Conservation (phyloP, 352 stramenopile genomes). For the Ochromonadaceae sp. region DNA sequence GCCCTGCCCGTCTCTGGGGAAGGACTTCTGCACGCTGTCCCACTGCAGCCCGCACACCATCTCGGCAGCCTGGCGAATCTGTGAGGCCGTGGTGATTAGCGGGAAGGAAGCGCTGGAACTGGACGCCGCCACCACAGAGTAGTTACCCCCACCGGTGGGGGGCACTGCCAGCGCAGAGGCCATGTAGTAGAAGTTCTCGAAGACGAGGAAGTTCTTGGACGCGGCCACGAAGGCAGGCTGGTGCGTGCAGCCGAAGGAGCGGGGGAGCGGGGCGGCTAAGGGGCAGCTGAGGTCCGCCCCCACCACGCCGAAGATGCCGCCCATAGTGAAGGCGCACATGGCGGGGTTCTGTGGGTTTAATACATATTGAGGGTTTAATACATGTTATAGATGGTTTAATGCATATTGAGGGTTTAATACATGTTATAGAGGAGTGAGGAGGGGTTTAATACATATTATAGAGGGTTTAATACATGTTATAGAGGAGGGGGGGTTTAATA, state of each 20-base stretch:
- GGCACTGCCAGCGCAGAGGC: slow-evolving; percentile 7
- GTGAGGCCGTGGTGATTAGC: background rate
- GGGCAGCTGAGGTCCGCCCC: background rate
- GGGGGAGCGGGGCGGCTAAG: background rate
- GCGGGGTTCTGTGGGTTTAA: no score
- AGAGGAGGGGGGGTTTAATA: no score
- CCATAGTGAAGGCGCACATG: no score
- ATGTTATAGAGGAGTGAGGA: no score
- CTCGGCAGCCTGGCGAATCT: background rate
- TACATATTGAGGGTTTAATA: no score
- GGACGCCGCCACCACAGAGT: no score
- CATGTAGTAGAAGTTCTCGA: slow-evolving; percentile 26
- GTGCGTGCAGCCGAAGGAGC: slow-evolving; percentile 18
- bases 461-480: no score
- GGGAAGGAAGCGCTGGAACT: no score
- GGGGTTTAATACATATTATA: no score
- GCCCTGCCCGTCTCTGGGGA: slow-evolving; percentile 15
- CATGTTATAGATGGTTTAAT: no score
- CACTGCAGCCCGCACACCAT: slow-evolving; percentile 9
- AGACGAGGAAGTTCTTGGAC: slow-evolving; percentile 10
- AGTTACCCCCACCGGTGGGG: no score
- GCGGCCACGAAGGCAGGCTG: slow-evolving; percentile 10
- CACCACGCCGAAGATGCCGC: background rate
- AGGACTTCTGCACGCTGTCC: background rate
- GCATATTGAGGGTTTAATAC: no score